Conservation (phyloP, 257 asterid genomes). For the Pogostemon cablin region DNA sequence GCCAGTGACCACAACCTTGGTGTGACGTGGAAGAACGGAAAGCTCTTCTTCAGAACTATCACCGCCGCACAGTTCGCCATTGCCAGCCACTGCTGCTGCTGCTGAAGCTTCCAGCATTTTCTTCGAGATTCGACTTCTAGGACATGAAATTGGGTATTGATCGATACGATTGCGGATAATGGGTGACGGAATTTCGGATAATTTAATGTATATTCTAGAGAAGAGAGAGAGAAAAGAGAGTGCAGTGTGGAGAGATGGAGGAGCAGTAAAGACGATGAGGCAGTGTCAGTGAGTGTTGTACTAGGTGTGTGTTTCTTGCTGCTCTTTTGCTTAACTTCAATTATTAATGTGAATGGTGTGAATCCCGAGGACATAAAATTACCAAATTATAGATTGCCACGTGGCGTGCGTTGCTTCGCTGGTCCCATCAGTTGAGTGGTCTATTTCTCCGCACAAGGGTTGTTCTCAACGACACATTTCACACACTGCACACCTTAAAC, state of each 20-base stretch:
- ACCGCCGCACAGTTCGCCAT: constrained; percentile 66
- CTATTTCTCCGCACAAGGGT: too few species aligned
- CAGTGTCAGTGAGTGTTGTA: constrained; percentile 8
- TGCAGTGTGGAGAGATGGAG: constrained; percentile 20
- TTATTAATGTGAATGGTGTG: constrained; percentile 46
- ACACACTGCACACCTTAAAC: too few species aligned
- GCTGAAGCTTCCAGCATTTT: constrained; percentile 62
- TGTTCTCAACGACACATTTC: too few species aligned
- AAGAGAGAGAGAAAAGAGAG: constrained; percentile 34
- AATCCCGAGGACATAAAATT: constrained; percentile 48
- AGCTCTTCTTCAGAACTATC: constrained; percentile 92
- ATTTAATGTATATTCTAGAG: neutral
- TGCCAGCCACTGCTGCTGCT: constrained; percentile 44
- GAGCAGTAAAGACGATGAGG: too few species aligned
- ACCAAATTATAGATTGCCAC: neutral
- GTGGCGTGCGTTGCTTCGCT: neutral
- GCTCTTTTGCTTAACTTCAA: constrained; percentile 29
- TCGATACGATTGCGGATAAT: constrained; percentile 31
- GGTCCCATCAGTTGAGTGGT: too few species aligned
- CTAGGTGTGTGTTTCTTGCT: constrained; percentile 39
- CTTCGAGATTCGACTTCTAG: constrained; percentile 8
- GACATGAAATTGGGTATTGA: constrained; percentile 36
- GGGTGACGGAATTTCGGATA: constrained; percentile 41
- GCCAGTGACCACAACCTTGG: constrained; percentile 94
- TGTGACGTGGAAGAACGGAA: constrained; percentile 79